Percentiles rank a stretch among this genome's conserved stretches.
Evolutionary conservation across 768 basidiomycete genomes (phyloP).

Genomic region (Serpula lacrymans): DNA sequence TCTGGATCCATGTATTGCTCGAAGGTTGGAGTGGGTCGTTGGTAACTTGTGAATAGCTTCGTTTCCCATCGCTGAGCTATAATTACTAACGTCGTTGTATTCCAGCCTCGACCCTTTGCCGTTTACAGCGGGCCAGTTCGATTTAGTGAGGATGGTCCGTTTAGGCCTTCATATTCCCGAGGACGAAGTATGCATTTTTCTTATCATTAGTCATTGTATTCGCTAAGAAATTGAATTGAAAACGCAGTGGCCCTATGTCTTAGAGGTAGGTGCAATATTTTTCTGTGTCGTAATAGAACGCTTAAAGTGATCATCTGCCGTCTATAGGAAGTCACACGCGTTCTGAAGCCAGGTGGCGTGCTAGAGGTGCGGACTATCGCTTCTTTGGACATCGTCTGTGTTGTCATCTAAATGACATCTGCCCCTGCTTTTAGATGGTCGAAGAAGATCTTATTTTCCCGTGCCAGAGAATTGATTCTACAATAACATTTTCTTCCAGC

Average conservation of each 20-base stretch:
- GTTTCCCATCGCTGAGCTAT: conserved; percentile 1
- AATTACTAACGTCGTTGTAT: conserved; percentile 7
- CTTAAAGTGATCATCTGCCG: conserved; percentile 7
- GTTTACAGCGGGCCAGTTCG: conserved; percentile 54
- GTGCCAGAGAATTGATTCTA: conserved; percentile 23
- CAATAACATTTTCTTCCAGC: conserved; percentile 3
- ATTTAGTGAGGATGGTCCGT: conserved; percentile 61
- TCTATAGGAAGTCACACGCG: conserved; percentile 60
- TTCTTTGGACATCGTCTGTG: conserved; percentile 1
- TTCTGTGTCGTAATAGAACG: conserved; percentile 13
- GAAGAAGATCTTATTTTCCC: conserved; percentile 78
- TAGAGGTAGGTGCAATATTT: conserved; percentile 45
- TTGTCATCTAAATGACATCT: conserved; percentile 7
- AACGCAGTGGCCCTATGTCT: conserved; percentile 57
- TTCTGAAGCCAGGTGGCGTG: conserved; percentile 58
- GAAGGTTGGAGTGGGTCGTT: conserved; percentile 61
- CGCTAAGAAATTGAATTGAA: conserved; percentile 15
- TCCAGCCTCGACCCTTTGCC: conserved; percentile 62
- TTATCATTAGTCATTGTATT: conserved; percentile 1
- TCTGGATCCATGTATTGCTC: conserved; percentile 37
- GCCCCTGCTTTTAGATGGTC: conserved; percentile 46
- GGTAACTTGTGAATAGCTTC: conserved; percentile 52
- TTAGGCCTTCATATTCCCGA: conserved; percentile 71
- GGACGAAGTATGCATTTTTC: conserved; percentile 49
- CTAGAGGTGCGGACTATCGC: conserved; percentile 55